A percentile compares a stretch with the other conserved stretches of the same genome.
phyloP scores from a whole-genome alignment of 2,329 filamentous ascomycete species.

The Epichloe gansuensis region DNA sequence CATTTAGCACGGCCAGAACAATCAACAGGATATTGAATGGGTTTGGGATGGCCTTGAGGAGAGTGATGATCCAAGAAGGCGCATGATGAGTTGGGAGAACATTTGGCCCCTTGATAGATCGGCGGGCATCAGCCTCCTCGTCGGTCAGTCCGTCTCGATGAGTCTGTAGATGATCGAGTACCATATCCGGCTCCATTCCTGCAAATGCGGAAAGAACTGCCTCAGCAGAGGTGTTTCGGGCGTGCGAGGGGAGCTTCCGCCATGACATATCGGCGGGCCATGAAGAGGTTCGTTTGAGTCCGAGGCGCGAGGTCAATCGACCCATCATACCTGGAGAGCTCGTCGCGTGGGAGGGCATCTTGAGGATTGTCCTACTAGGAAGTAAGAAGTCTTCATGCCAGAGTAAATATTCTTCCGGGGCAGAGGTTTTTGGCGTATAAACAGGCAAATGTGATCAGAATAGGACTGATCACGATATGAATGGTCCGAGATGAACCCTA shows the following conservation, averaged over 20 bases:
- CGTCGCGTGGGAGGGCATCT: slow-evolving; percentile 4
- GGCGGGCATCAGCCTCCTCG: slow-evolving; percentile 11
- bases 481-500: slow-evolving; percentile 1
- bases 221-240: slow-evolving; percentile 10
- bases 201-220: slow-evolving; percentile 12
- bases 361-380: not conserved
- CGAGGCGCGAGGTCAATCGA: not conserved
- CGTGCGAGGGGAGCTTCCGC: slow-evolving; percentile 6
- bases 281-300: not conserved
- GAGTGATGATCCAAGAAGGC: slow-evolving; percentile 15
- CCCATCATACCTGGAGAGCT: not conserved
- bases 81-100: slow-evolving; percentile 13
- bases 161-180: slow-evolving; percentile 12
- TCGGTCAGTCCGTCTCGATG: slow-evolving; percentile 11
- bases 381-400: slow-evolving; percentile 6
- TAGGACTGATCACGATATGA: not conserved
- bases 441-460: not conserved
- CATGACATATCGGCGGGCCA: slow-evolving; percentile 6
- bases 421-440: not conserved
- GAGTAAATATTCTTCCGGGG: not conserved
- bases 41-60: slow-evolving; percentile 15
- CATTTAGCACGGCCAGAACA: slow-evolving; percentile 15
- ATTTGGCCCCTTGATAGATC: slow-evolving; percentile 12
- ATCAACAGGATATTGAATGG: slow-evolving; percentile 15
- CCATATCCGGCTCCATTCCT: slow-evolving; percentile 7